Evolutionary conservation across 2,329 filamentous ascomycete genomes (phyloP), one percentile per base, ranked within the genome.

Genomic region (Fusarium sambucinum): DNA sequence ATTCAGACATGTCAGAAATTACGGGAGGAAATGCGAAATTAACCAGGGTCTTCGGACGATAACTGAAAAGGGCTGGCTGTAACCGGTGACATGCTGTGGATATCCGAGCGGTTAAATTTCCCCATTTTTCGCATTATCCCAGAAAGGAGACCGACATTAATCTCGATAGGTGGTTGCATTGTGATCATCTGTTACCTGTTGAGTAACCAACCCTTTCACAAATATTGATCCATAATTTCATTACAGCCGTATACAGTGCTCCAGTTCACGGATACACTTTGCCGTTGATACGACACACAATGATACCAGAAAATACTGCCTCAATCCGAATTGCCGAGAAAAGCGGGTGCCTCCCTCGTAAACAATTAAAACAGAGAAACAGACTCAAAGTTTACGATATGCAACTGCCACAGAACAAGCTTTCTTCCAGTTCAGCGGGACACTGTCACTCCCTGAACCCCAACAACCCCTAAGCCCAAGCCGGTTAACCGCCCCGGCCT

Each of bases 171-270:
- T 19, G 29, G 29, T 47, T 23, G 17, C 41, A 44, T 44, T 29
- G 25, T 14, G 41, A 44, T 44, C 41, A 45, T n/a, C 42, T 21
- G 7, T 45, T 32, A 30, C 35, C 25, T 40, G 23, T 40, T 29
- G 33, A 16, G 42, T 19, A 45, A 21, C 42, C 17, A 19, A 45
- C 17, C 17, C 14, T n/a, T 30, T 45, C 13, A 27, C 17, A 30
- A 7, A 16, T 10, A 11, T 33, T 13, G 57, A 21, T 59, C 55
- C 57, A 59, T 60, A 59, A 38, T 59, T 59, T 44, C 40, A 52
- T 42, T 42, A 27, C 4, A 35, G 32, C n/a, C 19, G 11, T 13
- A 16, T 23, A 16, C 51, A 27, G 42, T 54, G 30, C 25, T 29
- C n/a, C 33, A 14, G 17, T 12, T 25, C 11, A n/a, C 12, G 16